Evolutionary conservation across 106 monocot species (phyloP), one percentile per base, ranked within the genome.

Genomic region (Dendrobium catenatum): DNA sequence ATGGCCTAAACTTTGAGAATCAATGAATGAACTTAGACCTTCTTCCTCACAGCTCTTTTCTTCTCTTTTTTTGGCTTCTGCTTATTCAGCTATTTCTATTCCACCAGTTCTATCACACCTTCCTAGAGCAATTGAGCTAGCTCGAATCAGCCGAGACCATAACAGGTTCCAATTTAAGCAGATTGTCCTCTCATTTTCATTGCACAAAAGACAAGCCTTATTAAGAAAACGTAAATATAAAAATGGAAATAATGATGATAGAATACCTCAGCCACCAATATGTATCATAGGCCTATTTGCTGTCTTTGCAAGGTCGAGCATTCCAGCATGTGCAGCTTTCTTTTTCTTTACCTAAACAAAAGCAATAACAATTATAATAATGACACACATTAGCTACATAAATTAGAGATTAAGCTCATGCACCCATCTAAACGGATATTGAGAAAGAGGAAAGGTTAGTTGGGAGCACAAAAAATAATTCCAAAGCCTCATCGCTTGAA

Each of bases 221-320:
- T 74, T 3, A 9, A 29, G 20, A 74, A 4, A 19, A 43, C 18
- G 33, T 19, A 33, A 43, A 42, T 4, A 43, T 42, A 74, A 42
- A 33, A 74, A 61, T 70, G 37, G 15, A 2, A 31, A 13, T 37
- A 37, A 15, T 9, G 2, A 68, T 33, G 15, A 68, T 22, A 70
- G 33, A 33, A 37, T 27, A 76, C 80, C 81, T 99, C 86, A 99
- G 82, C 99, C 99, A 85, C 99, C 99, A 80, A 99, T 99, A 79
- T 93, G 99, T 66, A 99, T 88, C 99, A 99, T 99, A 41, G 99
- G 99, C 47, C 99, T 80, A 84, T 99, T 99, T 86, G 88, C 31
- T 48, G 95, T 99, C 81, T 93, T 99, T 77, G 99, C 99, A 79
- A 99, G 84, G 79, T 99, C 91, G 83, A 99, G 91, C 99, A 99